Evolutionary conservation across 345 rosid species (phyloP).

Genomic region (Balakata baccata): DNA sequence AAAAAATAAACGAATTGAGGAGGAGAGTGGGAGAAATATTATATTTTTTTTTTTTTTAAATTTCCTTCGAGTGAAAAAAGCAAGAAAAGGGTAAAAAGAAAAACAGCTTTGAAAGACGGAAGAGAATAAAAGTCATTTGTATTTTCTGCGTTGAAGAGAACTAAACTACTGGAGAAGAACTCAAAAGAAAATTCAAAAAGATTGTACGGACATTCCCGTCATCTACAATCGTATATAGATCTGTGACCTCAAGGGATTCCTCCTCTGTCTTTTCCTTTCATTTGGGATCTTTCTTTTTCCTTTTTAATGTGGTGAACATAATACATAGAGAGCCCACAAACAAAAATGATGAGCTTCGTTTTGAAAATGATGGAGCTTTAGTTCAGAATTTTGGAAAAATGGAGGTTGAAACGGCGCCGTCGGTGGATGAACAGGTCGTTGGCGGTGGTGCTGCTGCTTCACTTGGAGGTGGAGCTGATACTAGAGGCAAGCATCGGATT

Average conservation of each 20-base stretch:
- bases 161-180: neutral
- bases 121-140: conserved; percentile 6
- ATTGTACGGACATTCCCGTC: conserved; percentile 3
- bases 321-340: neutral
- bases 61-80: neutral
- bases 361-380: neutral
- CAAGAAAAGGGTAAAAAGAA: conserved; percentile 6
- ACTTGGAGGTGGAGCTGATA: conserved; percentile 35
- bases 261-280: neutral
- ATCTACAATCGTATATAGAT: neutral
- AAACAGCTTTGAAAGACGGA: conserved; percentile 19
- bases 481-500: conserved; percentile 67
- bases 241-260: neutral
- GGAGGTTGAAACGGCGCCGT: conserved; percentile 46
- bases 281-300: neutral
- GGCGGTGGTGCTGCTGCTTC: conserved; percentile 10
- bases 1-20: neutral
- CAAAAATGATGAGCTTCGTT: neutral
- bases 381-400: conserved; percentile 8
- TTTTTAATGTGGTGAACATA: neutral
- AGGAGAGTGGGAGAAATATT: neutral
- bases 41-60: too few species aligned
- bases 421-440: conserved; percentile 30
- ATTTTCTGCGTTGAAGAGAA: conserved; percentile 8
- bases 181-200: neutral